Conservation (phyloP, 1,139 yeast genomes). For the Pichia sp. region DNA sequence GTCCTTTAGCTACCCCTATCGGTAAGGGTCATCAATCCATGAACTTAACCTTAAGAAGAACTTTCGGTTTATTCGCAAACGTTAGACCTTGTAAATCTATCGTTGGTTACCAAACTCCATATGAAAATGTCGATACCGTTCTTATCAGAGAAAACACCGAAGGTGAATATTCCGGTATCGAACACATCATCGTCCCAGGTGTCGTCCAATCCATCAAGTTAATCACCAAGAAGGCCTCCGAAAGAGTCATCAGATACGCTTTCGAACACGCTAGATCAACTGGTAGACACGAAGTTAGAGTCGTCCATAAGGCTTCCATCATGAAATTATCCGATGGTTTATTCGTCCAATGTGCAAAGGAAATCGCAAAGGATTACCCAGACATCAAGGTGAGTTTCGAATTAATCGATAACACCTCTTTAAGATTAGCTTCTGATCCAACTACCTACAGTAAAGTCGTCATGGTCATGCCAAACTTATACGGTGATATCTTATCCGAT, state of each 20-base stretch:
- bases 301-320: slow-evolving; percentile 97
- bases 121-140: slow-evolving; percentile 91
- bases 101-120: slow-evolving; percentile 93
- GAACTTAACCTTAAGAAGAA: slow-evolving; percentile 96
- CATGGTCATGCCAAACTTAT: slow-evolving; percentile 99
- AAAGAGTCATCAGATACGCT: slow-evolving; percentile 94
- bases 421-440: slow-evolving; percentile 89
- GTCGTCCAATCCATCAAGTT: slow-evolving; percentile 97
- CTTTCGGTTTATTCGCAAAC: slow-evolving; percentile 94
- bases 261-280: slow-evolving; percentile 93
- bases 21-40: slow-evolving; percentile 99
- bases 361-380: slow-evolving; percentile 88
- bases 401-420: slow-evolving; percentile 92
- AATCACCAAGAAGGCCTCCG: slow-evolving; percentile 95
- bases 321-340: slow-evolving; percentile 98
- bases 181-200: slow-evolving; percentile 97
- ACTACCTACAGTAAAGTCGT: slow-evolving; percentile 78
- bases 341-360: slow-evolving; percentile 89
- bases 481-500: slow-evolving; percentile 98
- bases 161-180: slow-evolving; percentile 99
- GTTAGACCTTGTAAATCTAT: slow-evolving; percentile 97
- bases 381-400: slow-evolving; percentile 81
- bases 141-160: slow-evolving; percentile 98
- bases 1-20: slow-evolving; percentile 97
- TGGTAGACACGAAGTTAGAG: slow-evolving; percentile 86